These are phyloP conservation scores for Phytophthora nicotianae DNA, from an alignment of 352 stramenopile genomes.

Conservation along the genomic window DNA sequence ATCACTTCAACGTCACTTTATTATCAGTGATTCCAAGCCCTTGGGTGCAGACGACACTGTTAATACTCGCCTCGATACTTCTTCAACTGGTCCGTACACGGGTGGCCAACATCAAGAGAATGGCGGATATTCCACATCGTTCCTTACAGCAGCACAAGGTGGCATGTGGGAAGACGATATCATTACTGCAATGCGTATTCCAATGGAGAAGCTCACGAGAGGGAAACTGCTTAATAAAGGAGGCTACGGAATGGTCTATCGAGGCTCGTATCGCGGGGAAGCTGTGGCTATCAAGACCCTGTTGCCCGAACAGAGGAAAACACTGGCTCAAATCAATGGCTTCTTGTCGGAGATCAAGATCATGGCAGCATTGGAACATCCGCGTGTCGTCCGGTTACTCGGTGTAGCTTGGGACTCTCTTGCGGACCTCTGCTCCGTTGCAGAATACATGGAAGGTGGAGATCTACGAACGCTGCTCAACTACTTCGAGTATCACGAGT, in stretches of 20 bases:
- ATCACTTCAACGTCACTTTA: constrained; percentile 18
- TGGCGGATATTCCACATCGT: constrained; percentile 13
- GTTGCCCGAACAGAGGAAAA: constrained; percentile 37
- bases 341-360: constrained; percentile 60
- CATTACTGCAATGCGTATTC: constrained; percentile 44
- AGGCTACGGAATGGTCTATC: constrained; percentile 57
- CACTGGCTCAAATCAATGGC: constrained; percentile 38
- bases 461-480: constrained; percentile 45
- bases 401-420: constrained; percentile 60
- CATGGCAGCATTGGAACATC: constrained; percentile 45
- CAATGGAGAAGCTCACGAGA: constrained; percentile 35
- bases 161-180: constrained; percentile 40
- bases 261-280: constrained; percentile 41
- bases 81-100: constrained; percentile 27
- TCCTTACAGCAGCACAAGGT: constrained; percentile 19
- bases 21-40: constrained; percentile 10
- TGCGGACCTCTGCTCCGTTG: constrained; percentile 42
- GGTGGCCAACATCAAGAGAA: constrained; percentile 9
- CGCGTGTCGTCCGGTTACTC: constrained; percentile 47
- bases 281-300: constrained; percentile 56
- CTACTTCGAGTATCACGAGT: constrained; percentile 33
- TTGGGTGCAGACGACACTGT: constrained; percentile 20
- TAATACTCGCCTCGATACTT: constrained; percentile 32
- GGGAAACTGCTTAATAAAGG: constrained; percentile 37
- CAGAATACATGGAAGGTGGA: constrained; percentile 52